Evolutionary conservation across 106 monocot genomes (phyloP).

Genomic region (Iris macrosiphon): DNA sequence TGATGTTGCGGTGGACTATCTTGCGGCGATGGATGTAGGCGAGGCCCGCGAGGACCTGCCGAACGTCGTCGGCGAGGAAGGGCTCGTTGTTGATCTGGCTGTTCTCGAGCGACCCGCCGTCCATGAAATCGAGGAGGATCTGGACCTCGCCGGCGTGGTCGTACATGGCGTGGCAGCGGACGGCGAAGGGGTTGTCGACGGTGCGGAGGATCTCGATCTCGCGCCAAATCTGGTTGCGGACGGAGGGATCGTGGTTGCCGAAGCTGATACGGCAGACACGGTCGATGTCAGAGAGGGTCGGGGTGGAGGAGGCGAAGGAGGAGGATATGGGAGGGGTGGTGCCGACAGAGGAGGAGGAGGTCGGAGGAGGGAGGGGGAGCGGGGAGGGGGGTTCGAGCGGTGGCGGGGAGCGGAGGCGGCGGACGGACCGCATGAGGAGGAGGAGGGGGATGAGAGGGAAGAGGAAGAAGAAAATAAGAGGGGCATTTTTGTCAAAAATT

Average conservation of each 20-base stretch:
- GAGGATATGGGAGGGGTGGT: slow-evolving; percentile 6
- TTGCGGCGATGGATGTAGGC: slow-evolving; percentile 39
- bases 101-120: slow-evolving; percentile 38
- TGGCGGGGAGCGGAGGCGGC: slow-evolving; percentile 28
- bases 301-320: background rate
- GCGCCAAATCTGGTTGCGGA: too few relatives aligned
- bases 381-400: slow-evolving; percentile 27
- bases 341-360: slow-evolving; percentile 4
- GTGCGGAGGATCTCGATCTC: too few relatives aligned
- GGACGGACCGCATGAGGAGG: too few relatives aligned
- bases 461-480: too few relatives aligned
- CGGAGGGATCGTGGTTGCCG: too few relatives aligned
- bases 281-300: slow-evolving; percentile 15
- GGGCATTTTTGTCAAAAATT: too few relatives aligned
- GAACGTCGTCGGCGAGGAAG: slow-evolving; percentile 28
- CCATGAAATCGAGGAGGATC: slow-evolving; percentile 52
- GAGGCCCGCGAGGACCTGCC: slow-evolving; percentile 34
- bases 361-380: slow-evolving; percentile 6
- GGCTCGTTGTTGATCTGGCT: slow-evolving; percentile 23
- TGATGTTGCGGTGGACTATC: slow-evolving; percentile 60
- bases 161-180: too few relatives aligned
- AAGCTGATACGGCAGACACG: slow-evolving; percentile 26
- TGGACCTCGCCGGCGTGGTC: slow-evolving; percentile 51
- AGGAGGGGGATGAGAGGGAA: too few relatives aligned
- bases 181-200: too few relatives aligned